These are phyloP conservation scores for Erigeron canadensis DNA, from an alignment of 129 eudicot genomes.

Conservation along the genomic window DNA sequence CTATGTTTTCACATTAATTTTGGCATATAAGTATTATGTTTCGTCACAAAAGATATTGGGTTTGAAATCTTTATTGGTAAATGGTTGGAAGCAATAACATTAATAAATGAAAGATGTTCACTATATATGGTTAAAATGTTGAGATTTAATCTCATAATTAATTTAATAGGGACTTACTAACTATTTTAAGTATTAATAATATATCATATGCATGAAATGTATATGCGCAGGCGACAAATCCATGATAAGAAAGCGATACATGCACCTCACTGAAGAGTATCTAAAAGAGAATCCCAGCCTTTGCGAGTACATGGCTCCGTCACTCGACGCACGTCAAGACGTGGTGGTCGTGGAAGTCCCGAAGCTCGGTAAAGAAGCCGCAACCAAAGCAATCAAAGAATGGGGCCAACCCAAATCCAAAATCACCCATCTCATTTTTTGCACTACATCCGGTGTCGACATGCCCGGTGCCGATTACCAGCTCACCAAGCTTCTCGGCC, in stretches of 20 bases:
- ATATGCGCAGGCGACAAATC: slow-evolving; percentile 62
- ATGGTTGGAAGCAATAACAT: too few species aligned
- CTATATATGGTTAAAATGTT: too few species aligned
- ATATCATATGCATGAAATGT: slow-evolving; percentile 12
- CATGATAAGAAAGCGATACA: slow-evolving; percentile 59
- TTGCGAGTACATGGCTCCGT: slow-evolving; percentile 68
- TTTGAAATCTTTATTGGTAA: too few species aligned
- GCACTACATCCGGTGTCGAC: slow-evolving; percentile 77
- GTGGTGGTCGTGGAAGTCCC: slow-evolving; percentile 76
- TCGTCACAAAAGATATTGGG: too few species aligned
- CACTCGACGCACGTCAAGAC: slow-evolving; percentile 69
- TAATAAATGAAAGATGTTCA: too few species aligned
- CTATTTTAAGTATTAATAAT: too few species aligned
- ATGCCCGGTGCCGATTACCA: slow-evolving; percentile 78
- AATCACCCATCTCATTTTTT: slow-evolving; percentile 62
- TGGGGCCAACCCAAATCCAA: slow-evolving; percentile 53
- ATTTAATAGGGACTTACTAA: background rate
- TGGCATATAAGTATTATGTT: background rate
- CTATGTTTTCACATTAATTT: background rate
- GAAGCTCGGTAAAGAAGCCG: slow-evolving; percentile 71
- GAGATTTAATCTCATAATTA: too few species aligned
- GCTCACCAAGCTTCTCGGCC: slow-evolving; percentile 72
- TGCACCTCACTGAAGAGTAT: slow-evolving; percentile 58
- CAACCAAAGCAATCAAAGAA: slow-evolving; percentile 57
- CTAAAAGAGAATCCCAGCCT: slow-evolving; percentile 55